phyloP scores from a whole-genome alignment of 1,284 basidiomycete genomes.

The Malassezia caprae region DNA sequence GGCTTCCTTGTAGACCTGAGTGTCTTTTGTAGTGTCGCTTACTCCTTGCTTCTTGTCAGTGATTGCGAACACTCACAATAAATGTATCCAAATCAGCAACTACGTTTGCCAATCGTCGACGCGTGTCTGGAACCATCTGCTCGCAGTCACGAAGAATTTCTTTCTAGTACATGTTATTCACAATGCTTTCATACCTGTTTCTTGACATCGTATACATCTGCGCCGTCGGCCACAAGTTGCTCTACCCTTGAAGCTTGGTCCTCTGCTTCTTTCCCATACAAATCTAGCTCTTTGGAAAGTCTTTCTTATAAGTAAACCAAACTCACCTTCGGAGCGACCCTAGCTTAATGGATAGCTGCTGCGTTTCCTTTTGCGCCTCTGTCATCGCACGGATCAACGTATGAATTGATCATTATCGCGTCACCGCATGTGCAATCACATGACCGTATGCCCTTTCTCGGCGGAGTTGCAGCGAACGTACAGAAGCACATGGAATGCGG shows the following conservation, averaged over 20 bases:
- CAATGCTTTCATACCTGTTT: slow-evolving; percentile 5
- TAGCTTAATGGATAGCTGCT: slow-evolving; percentile 26
- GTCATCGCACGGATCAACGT: slow-evolving; percentile 22
- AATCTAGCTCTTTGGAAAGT: slow-evolving; percentile 8
- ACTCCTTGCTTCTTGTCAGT: not conserved
- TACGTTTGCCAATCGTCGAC: slow-evolving; percentile 7
- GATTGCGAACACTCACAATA: slow-evolving; percentile 2
- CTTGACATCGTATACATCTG: slow-evolving; percentile 10
- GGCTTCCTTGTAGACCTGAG: not conserved
- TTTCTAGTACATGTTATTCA: not conserved
- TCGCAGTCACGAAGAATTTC: slow-evolving; percentile 9
- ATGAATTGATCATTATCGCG: slow-evolving; percentile 18
- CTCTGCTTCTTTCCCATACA: slow-evolving; percentile 10
- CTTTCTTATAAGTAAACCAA: not conserved
- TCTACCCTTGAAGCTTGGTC: slow-evolving; percentile 9
- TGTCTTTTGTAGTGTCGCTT: not conserved
- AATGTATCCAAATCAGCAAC: slow-evolving; percentile 4
- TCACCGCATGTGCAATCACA: slow-evolving; percentile 8
- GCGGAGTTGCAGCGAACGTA: slow-evolving; percentile 15
- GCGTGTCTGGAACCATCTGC: slow-evolving; percentile 17
- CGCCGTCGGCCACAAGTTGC: not conserved
- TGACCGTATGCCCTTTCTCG: slow-evolving; percentile 1
- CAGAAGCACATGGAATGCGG: not conserved
- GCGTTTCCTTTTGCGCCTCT: slow-evolving; percentile 16
- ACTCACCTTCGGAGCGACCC: slow-evolving; percentile 22